phyloP scores from a whole-genome alignment of 768 basidiomycete genomes.

The Naganishia vishniacii region DNA sequence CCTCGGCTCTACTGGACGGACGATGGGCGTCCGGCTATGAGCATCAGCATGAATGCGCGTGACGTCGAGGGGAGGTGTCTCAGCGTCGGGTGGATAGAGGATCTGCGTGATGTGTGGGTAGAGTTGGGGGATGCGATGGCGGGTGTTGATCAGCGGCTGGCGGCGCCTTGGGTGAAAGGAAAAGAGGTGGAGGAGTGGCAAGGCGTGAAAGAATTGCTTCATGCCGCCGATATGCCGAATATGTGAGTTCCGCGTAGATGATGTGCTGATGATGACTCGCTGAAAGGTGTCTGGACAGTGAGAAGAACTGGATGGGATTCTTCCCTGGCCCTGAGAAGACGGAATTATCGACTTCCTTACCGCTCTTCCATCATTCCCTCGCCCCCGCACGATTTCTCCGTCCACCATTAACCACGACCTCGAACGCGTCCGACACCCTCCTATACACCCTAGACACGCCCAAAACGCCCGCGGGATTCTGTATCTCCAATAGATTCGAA shows the following conservation, averaged over 20 bases:
- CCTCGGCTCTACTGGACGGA: slow-evolving; percentile 12
- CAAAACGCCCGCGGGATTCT: not conserved
- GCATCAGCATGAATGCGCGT: slow-evolving; percentile 10
- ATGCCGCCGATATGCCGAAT: not conserved
- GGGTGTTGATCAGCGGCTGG: not conserved
- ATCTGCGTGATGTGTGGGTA: slow-evolving; percentile 5
- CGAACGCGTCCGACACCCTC: not conserved
- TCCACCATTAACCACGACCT: not conserved
- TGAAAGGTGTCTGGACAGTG: not conserved
- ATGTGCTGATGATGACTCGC: not conserved
- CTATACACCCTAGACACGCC: not conserved
- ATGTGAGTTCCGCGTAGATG: not conserved
- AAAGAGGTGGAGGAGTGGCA: not conserved
- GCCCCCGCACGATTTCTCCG: not conserved
- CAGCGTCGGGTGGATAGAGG: not conserved
- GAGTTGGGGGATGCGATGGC: slow-evolving; percentile 7
- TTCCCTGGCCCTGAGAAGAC: not conserved
- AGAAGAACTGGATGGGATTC: slow-evolving; percentile 20
- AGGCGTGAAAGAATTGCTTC: not conserved
- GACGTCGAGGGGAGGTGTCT: not conserved
- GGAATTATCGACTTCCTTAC: not conserved
- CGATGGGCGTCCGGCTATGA: slow-evolving; percentile 4
- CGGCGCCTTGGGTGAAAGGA: not conserved
- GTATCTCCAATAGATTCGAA: not conserved
- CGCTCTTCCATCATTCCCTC: not conserved